A percentile compares a stretch with the other conserved stretches of the same genome.
These are phyloP conservation scores for Candida fluviatilis DNA, from an alignment of 805 yeast species.

Conservation along the genomic window DNA sequence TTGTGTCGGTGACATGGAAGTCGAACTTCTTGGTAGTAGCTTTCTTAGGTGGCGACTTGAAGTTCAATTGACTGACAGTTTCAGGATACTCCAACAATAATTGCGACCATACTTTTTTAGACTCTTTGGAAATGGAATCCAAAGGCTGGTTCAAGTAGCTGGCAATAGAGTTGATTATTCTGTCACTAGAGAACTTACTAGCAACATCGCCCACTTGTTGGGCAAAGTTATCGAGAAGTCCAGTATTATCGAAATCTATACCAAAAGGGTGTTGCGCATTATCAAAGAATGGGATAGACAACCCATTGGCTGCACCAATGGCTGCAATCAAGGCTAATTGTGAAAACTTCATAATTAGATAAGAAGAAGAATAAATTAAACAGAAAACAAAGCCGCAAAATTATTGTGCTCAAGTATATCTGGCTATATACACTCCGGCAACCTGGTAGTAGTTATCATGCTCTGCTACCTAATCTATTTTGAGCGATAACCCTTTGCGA, in stretches of 20 bases:
- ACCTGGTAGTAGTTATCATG: too few species aligned
- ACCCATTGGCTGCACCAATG: slow-evolving; percentile 18
- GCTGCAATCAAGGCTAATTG: slow-evolving; percentile 14
- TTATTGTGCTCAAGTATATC: too few species aligned
- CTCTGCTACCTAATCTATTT: not conserved
- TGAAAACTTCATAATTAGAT: slow-evolving; percentile 16
- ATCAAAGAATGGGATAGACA: slow-evolving; percentile 19
- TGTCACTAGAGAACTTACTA: slow-evolving; percentile 16
- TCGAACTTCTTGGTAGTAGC: slow-evolving; percentile 31
- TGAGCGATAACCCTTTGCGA: too few species aligned
- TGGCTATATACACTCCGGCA: too few species aligned
- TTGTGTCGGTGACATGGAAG: slow-evolving; percentile 32
- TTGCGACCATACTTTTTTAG: slow-evolving; percentile 58
- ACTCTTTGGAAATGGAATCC: slow-evolving; percentile 44
- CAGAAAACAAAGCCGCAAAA: not conserved
- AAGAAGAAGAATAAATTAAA: not conserved
- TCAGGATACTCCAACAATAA: slow-evolving; percentile 59
- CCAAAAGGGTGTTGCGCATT: slow-evolving; percentile 18
- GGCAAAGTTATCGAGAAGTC: slow-evolving; percentile 4
- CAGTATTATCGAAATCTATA: slow-evolving; percentile 9
- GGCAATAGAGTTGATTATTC: slow-evolving; percentile 45
- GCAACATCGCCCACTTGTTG: slow-evolving; percentile 8
- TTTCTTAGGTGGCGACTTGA: slow-evolving; percentile 48
- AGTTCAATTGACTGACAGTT: slow-evolving; percentile 46
- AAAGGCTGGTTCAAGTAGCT: slow-evolving; percentile 48